Evolutionary conservation across 2,329 filamentous ascomycete species (phyloP), one percentile per base, ranked within the genome.

Genomic region (Didymella segeticola): DNA sequence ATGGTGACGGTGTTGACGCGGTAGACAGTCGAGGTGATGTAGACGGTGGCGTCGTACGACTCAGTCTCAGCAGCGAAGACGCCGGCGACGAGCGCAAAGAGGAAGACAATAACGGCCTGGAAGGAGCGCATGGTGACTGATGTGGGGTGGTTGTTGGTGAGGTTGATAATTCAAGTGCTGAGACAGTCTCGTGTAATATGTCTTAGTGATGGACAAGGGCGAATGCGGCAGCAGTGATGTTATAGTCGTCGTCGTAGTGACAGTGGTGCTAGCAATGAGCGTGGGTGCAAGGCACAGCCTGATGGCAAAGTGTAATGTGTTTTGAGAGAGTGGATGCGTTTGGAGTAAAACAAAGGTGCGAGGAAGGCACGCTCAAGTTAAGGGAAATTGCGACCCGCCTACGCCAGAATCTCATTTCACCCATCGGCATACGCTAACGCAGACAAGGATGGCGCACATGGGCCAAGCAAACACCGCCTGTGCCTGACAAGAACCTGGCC

Each of bases 1-100:
- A 67, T 56, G 43, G 73, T 75, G 62, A 74, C 64, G 43, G 73
- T 74, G 69, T 73, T 71, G 63, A 75, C 65, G 57, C 66, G 69
- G 62, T 70, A 70, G 64, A 76, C 63, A 57, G 73, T 76, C 14
- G 64, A 68, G 51, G 72, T 74, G 46, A 72, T 48, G 56, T 71
- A 74, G 67, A 72, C 68, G 57, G 72, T 75, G 14, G 72, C 60
- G 43, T 73, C 70, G 56, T 71, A 71, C 25, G 53, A 57, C 25
- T 59, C 51, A 43, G 47, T 29, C 19, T 64, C 62, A 46, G 64
- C 57, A 48, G 72, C 71, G 49, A 67, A 57, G 41, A 65, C 70
- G 56, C 66, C 62, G 25, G 63, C 65, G 63, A 70, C 48, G 57
- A 75, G 65, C 42, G 70, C 67, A 56, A 70, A 70, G 56, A 75